These are phyloP conservation scores for Psilocybe azurescens DNA, from an alignment of 768 basidiomycete genomes.

Conservation along the genomic window DNA sequence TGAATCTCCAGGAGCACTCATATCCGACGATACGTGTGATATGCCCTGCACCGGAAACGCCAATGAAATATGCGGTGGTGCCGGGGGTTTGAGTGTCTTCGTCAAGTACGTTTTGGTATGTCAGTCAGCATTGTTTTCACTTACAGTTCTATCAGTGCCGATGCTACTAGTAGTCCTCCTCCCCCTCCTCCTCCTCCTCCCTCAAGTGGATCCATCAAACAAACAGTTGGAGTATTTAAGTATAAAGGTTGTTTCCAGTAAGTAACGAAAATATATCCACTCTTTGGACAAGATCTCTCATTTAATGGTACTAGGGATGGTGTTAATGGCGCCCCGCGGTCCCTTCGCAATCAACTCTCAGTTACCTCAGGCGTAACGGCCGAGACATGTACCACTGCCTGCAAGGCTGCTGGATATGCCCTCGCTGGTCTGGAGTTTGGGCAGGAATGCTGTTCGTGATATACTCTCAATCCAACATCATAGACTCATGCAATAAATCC, in stretches of 20 bases:
- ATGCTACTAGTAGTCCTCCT: not conserved
- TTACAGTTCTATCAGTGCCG: too few relatives aligned
- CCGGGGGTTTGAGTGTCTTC: too few relatives aligned
- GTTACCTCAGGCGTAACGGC: constrained; percentile 6
- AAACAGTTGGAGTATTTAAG: not conserved
- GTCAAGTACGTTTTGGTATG: too few relatives aligned
- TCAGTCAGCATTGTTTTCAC: too few relatives aligned
- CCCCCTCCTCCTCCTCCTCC: not conserved
- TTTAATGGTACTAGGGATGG: not conserved
- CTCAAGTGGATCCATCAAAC: not conserved
- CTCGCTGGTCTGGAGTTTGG: constrained; percentile 19
- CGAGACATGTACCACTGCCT: constrained; percentile 13
- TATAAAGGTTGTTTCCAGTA: constrained; percentile 11
- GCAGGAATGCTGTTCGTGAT: constrained; percentile 16
- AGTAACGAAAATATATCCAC: not conserved
- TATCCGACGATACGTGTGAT: too few relatives aligned
- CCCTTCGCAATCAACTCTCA: not conserved
- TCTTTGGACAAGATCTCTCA: not conserved
- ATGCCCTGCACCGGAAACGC: too few relatives aligned
- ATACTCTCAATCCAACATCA: not conserved
- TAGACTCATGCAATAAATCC: not conserved
- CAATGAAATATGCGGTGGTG: too few relatives aligned
- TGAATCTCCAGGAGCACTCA: too few relatives aligned
- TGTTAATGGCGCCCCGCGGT: constrained; percentile 7
- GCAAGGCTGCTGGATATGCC: not conserved